Evolutionary conservation across 1,284 basidiomycete genomes (phyloP), one percentile per base, ranked within the genome.

Genomic region (Puccinia horiana): DNA sequence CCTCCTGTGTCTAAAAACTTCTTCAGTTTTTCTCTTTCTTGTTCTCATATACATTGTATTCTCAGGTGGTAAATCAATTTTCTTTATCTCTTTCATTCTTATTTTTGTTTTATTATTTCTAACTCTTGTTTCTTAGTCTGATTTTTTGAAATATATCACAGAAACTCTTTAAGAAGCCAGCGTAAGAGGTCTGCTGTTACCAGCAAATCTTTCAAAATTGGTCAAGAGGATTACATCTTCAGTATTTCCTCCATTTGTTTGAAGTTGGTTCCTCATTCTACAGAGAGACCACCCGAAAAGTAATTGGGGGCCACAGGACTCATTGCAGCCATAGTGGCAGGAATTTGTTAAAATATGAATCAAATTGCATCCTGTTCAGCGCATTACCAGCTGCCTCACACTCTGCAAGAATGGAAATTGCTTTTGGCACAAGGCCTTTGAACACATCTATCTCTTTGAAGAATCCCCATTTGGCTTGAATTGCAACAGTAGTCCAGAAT

Each of bases 271-370:
- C 2, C 49, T n/a, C n/a, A n/a, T n/a, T n/a, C n/a, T n/a, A n/a
- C 74, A 61, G 74, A 11, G 32, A 76, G 42, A 32, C 23, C 61
- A 18, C 61, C 58, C 1, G 37, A n/a, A 23, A 61, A 40, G 52
- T 26, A 47, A 5, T 76, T 76, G 52, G 58, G 23, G 0, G 54
- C 29, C 26, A 23, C 42, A 23, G 26, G 74, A 29, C 74, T 76
- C 74, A 76, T 76, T 26, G 54, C 74, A 42, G 54, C 74, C 54
- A 76, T 56, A 2, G 49, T 76, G 2, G 49, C 18, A 76, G 26
- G 26, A 56, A 61, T 20, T 26, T 63, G 40, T 76, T 32, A 42
- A 76, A 63, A n/a, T 76, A 76, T 8, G 32, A 18, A 26, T 61
- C 26, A 23, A 76, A 56, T 76, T 44, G 35, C 49, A 76, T 76